A percentile compares a stretch with the other conserved stretches of the same genome.
phyloP scores from a whole-genome alignment of 306 rosid genomes.

The Dalbergia cultrata region DNA sequence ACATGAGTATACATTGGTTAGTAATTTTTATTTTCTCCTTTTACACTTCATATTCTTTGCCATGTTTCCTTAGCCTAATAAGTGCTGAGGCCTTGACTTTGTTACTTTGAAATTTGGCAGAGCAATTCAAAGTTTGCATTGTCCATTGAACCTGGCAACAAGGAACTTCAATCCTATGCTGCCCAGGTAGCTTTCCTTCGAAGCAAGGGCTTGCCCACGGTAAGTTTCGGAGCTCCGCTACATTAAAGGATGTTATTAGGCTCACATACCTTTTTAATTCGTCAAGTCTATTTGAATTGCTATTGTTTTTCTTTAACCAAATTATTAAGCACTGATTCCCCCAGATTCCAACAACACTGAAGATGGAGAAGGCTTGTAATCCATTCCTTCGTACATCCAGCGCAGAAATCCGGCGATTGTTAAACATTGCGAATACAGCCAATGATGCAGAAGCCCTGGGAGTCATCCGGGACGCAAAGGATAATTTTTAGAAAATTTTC shows the following conservation, averaged over 20 bases:
- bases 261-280: neutral
- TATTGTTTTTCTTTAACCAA: neutral
- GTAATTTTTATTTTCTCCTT: constrained; percentile 39
- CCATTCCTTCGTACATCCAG: constrained; percentile 88
- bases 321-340: constrained; percentile 5
- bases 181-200: constrained; percentile 72
- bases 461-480: constrained; percentile 78
- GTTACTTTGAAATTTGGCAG: constrained; percentile 55
- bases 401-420: constrained; percentile 61
- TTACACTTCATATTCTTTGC: constrained; percentile 23
- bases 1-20: constrained; percentile 91
- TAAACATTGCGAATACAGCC: constrained; percentile 67
- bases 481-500: constrained; percentile 60
- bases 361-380: constrained; percentile 81
- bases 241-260: neutral
- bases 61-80: neutral
- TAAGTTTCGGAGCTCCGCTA: constrained; percentile 46
- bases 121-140: constrained; percentile 88
- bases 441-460: constrained; percentile 80
- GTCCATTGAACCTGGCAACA: constrained; percentile 83
- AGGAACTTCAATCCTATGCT: constrained; percentile 83
- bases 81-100: constrained; percentile 41
- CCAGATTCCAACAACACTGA: constrained; percentile 79
- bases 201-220: constrained; percentile 89
- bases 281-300: constrained; percentile 3